Percentiles rank a stretch among this genome's conserved stretches.
Conservation (phyloP, 2,329 filamentous ascomycete genomes). For the Colletotrichum sublineola region DNA sequence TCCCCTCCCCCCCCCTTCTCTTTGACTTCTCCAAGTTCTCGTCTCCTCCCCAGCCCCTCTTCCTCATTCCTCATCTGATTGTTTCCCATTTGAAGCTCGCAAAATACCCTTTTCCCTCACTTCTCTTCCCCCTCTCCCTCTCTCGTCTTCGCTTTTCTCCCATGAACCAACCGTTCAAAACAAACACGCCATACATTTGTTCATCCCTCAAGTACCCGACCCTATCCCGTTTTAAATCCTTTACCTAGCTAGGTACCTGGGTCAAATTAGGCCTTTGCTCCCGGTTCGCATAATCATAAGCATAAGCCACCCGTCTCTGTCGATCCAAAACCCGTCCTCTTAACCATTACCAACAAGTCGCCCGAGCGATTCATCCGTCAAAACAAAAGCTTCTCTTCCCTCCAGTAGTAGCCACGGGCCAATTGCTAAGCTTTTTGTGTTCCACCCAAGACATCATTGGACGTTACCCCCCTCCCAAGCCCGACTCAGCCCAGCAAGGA, state of each 20-base stretch:
- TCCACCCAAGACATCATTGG: slow-evolving; percentile 29
- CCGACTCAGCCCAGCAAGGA: slow-evolving; percentile 29
- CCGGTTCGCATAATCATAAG: not conserved
- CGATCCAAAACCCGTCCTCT: not conserved
- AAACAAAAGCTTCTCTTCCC: slow-evolving; percentile 10
- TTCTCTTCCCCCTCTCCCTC: not conserved
- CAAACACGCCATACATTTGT: not conserved
- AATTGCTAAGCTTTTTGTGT: slow-evolving; percentile 16
- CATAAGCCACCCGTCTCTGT: not conserved
- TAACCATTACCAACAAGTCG: not conserved
- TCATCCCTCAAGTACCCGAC: not conserved
- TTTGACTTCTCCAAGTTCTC: not conserved
- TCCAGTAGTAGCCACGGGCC: slow-evolving; percentile 3
- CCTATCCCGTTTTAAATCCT: not conserved
- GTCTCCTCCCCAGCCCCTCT: not conserved
- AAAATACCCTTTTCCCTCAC: not conserved
- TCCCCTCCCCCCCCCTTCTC: not conserved
- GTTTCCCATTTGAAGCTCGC: not conserved
- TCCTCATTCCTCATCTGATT: not conserved
- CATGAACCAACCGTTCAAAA: not conserved
- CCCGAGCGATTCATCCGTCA: not conserved
- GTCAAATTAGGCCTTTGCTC: not conserved
- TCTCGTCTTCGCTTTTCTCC: not conserved
- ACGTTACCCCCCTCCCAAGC: slow-evolving; percentile 21
- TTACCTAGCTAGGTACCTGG: not conserved